phyloP scores from a whole-genome alignment of 345 rosid genomes.

The Citrus hindsii region DNA sequence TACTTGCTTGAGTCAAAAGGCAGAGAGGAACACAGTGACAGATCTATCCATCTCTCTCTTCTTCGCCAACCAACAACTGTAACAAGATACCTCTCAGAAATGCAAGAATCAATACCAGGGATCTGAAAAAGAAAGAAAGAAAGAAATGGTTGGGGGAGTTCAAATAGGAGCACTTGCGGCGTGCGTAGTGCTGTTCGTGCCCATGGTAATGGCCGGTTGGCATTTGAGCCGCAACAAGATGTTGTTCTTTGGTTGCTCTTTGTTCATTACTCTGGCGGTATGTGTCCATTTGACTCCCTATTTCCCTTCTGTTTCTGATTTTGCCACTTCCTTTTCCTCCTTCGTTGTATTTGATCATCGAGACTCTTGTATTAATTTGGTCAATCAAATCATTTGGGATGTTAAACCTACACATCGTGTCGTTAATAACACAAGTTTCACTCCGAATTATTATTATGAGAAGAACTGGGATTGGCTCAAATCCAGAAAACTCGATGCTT shows the following conservation, averaged over 20 bases:
- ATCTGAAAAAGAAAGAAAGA: neutral
- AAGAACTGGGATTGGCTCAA: slow-evolving; percentile 66
- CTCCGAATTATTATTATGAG: slow-evolving; percentile 32
- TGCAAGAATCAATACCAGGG: neutral
- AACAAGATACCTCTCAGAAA: neutral
- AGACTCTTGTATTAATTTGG: slow-evolving; percentile 57
- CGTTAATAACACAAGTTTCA: neutral
- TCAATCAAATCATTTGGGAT: slow-evolving; percentile 61
- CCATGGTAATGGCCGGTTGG: slow-evolving; percentile 73
- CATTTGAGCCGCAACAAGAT: slow-evolving; percentile 76
- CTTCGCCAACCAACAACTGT: neutral
- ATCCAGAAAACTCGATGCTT: slow-evolving; percentile 40
- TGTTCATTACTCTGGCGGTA: slow-evolving; percentile 69
- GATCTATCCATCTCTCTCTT: neutral
- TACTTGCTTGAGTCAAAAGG: neutral
- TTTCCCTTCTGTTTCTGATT: slow-evolving; percentile 64
- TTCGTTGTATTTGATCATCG: slow-evolving; percentile 35
- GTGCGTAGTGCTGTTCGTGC: slow-evolving; percentile 57
- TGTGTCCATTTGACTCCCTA: slow-evolving; percentile 74
- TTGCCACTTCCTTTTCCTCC: slow-evolving; percentile 46
- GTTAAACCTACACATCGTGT: slow-evolving; percentile 33
- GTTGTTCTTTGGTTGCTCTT: slow-evolving; percentile 66
- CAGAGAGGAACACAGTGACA: neutral
- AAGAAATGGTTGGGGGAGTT: slow-evolving; percentile 43
- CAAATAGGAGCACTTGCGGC: slow-evolving; percentile 50